Evolutionary conservation across 352 stramenopile species (phyloP), one percentile per base, ranked within the genome.

Genomic region (Pythium myriotylum): DNA sequence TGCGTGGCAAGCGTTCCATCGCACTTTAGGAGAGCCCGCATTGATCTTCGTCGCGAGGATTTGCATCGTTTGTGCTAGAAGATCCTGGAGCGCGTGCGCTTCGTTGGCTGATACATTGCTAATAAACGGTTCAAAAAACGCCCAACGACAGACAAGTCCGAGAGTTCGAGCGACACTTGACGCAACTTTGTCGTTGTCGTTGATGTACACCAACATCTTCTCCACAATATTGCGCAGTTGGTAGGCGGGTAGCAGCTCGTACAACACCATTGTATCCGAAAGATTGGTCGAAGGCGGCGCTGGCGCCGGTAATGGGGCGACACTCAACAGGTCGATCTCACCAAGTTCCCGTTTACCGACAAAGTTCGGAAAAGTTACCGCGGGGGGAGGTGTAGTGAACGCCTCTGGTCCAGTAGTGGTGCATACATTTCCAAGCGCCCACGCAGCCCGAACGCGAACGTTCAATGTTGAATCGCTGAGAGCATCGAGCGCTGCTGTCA

Each of bases 141-240:
- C 77, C 86, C 86, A 95, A 3, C 86, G 80, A 53, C 81, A 87
- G 4, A 95, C 77, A 3, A 95, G 79, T 0, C 86, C 86, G 42
- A 95, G 67, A 3, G 86, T 94, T 14, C 86, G 75, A 17, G 84
- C 82, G 17, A 95, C 80, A 19, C 86, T 95, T 12, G 86, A 95
- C 17, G 83, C 86, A 19, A 95, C 86, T 68, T 95, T 95, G 78
- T 95, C 86, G 51, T 95, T 94, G 64, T 95, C 86, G 42, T 84
- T 89, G 43, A 95, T 83, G 53, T 77, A 86, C 10, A 89, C 60
- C 35, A 95, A 61, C 86, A 95, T 95, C 67, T 89, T 92, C 54
- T 93, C 83, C 13, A 92, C 84, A 39, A 95, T 76, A 23, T 77
- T 63, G 3, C 73, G 73, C 53, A 95, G 64, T 48, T 88, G 80